A percentile compares a stretch with the other conserved stretches of the same genome.
phyloP scores from a whole-genome alignment of 148 eudicot genomes.

The Rhododendron griersonianum region DNA sequence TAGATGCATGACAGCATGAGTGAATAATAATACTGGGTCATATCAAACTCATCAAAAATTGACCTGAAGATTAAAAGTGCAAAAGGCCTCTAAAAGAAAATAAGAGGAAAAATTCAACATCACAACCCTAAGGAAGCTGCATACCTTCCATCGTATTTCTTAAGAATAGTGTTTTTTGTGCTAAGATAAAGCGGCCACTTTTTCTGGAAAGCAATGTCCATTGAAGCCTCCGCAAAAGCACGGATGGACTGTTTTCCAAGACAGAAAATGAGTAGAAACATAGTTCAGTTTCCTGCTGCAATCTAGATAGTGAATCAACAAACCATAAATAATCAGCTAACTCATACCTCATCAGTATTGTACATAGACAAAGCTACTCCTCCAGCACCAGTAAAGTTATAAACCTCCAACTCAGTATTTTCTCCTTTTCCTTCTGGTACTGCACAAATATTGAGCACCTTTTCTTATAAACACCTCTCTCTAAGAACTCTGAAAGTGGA shows the following conservation, averaged over 20 bases:
- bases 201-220: constrained; percentile 63
- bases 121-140: background rate
- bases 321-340: background rate
- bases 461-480: background rate
- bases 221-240: constrained; percentile 79
- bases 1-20: background rate
- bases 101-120: background rate
- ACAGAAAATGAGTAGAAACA: background rate
- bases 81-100: background rate
- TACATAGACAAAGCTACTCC: constrained; percentile 75
- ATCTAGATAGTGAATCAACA: background rate
- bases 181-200: constrained; percentile 86
- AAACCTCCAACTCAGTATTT: constrained; percentile 60
- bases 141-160: constrained; percentile 83
- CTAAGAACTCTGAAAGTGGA: background rate
- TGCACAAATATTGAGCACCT: constrained; percentile 19
- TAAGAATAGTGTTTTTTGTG: constrained; percentile 77
- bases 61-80: background rate
- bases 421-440: constrained; percentile 62
- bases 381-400: constrained; percentile 58
- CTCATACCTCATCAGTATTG: constrained; percentile 68
- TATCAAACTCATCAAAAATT: background rate
- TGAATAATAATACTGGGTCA: background rate
- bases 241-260: constrained; percentile 45
- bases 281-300: background rate